These are phyloP conservation scores for Actinomortierella ambigua DNA, from an alignment of 371 early-diverging fungal species.

Conservation along the genomic window DNA sequence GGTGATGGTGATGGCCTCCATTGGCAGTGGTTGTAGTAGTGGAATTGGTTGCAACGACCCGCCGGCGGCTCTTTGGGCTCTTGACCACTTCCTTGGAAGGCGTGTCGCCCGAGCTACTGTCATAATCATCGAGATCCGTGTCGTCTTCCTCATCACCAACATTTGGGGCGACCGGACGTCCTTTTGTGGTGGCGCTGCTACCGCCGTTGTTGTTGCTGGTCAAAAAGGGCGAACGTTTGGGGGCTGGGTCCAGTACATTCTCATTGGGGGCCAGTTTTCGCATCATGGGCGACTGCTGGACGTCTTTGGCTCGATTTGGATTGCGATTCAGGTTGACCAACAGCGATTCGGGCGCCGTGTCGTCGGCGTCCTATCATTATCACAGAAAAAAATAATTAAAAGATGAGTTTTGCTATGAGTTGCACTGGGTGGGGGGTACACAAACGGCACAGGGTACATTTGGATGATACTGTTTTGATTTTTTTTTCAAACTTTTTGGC, in stretches of 20 bases:
- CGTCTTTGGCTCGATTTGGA: conserved; percentile 43
- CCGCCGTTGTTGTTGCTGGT: conserved; percentile 9
- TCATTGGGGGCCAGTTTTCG: conserved; percentile 57
- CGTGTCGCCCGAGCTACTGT: too few species aligned
- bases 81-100: too few species aligned
- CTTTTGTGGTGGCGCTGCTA: background rate
- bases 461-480: too few species aligned
- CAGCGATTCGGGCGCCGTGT: conserved; percentile 71
- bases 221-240: conserved; percentile 15
- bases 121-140: background rate
- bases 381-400: conserved; percentile 1
- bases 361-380: conserved; percentile 61
- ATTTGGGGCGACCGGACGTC: conserved; percentile 9
- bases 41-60: too few species aligned
- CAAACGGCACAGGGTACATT: too few species aligned
- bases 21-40: background rate
- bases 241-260: conserved; percentile 57
- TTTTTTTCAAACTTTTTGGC: too few species aligned
- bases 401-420: background rate
- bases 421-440: too few species aligned
- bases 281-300: conserved; percentile 37
- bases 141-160: conserved; percentile 18
- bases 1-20: background rate
- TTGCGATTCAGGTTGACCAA: conserved; percentile 71
- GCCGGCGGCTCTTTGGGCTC: too few species aligned